These are phyloP conservation scores for Tuber borchii DNA, from an alignment of 495 filamentous ascomycete species.

Conservation along the genomic window DNA sequence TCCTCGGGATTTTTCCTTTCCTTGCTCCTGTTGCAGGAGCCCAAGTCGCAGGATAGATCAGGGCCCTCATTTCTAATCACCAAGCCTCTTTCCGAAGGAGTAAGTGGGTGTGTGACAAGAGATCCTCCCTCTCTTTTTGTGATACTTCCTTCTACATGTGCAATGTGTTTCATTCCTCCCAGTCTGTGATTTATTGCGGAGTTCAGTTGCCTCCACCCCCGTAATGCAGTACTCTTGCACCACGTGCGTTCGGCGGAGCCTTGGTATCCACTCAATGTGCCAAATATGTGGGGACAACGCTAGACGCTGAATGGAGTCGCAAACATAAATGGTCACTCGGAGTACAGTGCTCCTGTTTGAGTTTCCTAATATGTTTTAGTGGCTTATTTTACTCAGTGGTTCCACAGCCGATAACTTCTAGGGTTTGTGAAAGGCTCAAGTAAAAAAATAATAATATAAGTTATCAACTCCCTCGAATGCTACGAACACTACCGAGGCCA, in stretches of 20 bases:
- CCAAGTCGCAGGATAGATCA: not conserved
- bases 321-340: not conserved
- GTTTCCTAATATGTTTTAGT: not conserved
- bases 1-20: not conserved
- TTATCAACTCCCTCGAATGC: not conserved
- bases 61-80: not conserved
- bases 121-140: not conserved
- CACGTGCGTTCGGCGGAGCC: not conserved
- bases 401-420: not conserved
- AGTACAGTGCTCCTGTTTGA: not conserved
- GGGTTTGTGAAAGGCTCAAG: not conserved
- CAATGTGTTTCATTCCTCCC: not conserved
- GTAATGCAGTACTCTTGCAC: not conserved
- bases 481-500: not conserved
- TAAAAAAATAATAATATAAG: not conserved
- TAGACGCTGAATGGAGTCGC: not conserved
- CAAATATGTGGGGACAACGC: not conserved
- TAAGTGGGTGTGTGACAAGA: not conserved
- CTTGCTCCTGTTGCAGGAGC: not conserved
- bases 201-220: not conserved
- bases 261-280: not conserved
- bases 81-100: not conserved
- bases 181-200: not conserved
- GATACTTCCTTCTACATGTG: not conserved
- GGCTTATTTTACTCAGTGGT: not conserved